Conservation (phyloP, 139 green algal genomes). For the Chlorella sp. region DNA sequence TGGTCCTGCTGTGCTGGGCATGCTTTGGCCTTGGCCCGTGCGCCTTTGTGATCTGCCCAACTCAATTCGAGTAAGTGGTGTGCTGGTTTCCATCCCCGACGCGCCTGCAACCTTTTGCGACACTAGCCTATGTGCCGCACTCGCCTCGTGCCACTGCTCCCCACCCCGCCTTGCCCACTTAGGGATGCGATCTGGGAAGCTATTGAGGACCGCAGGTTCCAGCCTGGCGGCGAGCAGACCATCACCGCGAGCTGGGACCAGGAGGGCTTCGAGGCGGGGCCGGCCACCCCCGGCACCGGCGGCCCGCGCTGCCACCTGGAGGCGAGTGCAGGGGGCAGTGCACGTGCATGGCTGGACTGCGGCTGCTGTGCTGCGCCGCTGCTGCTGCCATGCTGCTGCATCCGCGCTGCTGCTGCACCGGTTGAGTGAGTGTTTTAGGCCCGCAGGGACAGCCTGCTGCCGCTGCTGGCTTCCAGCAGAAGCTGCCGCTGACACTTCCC, state of each 20-base stretch:
- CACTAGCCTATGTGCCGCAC: no score
- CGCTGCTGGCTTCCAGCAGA: no score
- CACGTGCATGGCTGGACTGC: neutral
- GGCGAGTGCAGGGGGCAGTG: neutral
- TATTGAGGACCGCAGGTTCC: constrained; percentile 4
- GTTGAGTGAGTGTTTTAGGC: neutral
- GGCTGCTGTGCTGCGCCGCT: neutral
- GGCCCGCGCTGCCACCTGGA: neutral
- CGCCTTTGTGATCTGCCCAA: no score
- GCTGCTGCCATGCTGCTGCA: neutral
- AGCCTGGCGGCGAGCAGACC: constrained; percentile 9
- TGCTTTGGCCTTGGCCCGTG: no score
- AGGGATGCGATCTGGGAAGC: neutral
- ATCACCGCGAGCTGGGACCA: constrained; percentile 4
- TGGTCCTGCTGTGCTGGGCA: no score
- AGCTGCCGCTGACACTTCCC: no score
- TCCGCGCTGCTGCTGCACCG: neutral
- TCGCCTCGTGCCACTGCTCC: no score
- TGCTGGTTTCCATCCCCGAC: no score
- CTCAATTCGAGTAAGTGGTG: no score
- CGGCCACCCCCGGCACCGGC: constrained; percentile 1
- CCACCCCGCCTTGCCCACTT: neutral
- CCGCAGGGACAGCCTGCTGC: neutral
- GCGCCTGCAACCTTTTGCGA: no score
- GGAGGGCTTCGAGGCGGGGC: constrained; percentile 2